Evolutionary conservation across 352 stramenopile species (phyloP), one percentile per base, ranked within the genome.

Genomic region (Globisporangium radiosum): DNA sequence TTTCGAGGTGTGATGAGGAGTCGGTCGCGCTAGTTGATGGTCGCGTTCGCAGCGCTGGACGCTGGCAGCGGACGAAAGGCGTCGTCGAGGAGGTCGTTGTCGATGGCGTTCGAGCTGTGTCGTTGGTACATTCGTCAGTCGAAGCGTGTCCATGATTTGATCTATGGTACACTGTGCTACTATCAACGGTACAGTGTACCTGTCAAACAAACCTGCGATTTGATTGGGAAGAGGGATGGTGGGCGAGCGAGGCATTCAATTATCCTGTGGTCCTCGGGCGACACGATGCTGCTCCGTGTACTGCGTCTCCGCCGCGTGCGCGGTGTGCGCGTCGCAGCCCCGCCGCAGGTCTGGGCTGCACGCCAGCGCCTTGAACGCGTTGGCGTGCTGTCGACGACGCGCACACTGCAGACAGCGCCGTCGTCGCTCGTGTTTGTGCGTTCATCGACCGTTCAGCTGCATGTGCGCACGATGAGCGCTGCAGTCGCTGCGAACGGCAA

Each of bases 251-350:
- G 25, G 25, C 25, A 25, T 25, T 25, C 25, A 1, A 25, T 25
- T 25, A 25, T 25, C 25, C 25, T 25, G 25, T 25, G 25, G 25
- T 25, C 25, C 25, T 25, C 25, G 25, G 25, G 47, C 17, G 17
- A 52, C 55, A 39, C 51, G 52, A 65, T 68, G 62, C 63, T 68
- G 51, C 57, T 45, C 19, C 57, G 62, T 19, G 62, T 68, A 38
- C 33, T 68, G 47, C 62, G 62, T 33, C 56, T 65, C 19, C 52
- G 59, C 44, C 57, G 38, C 33, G 47, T 52, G 58, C 6, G 13
- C 38, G 51, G 43, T 49, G 36, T 25, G 25, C 25, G 25, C 25
- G 25, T 25, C 25, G 25, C 25, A 25, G 25, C 25, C 25, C 25
- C 25, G 25, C 25, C 25, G 25, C 25, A 25, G 25, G 25, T 25